These are phyloP conservation scores for Trametes versicolor DNA, from an alignment of 1,284 basidiomycete species.

Conservation along the genomic window DNA sequence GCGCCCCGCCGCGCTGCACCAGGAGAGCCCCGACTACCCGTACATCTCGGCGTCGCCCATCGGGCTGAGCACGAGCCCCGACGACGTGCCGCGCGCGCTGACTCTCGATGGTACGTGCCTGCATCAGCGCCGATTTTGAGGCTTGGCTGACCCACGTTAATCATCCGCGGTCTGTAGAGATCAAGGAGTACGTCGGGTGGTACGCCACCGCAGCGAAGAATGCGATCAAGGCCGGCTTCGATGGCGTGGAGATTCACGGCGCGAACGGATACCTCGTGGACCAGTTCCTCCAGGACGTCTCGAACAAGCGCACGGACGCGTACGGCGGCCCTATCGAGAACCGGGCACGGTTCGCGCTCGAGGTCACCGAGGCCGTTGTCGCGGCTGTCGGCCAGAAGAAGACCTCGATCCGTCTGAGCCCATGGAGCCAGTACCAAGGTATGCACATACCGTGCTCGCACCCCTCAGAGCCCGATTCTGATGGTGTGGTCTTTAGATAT, in stretches of 20 bases:
- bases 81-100: slow-evolving; percentile 45
- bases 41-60: slow-evolving; percentile 54
- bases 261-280: slow-evolving; percentile 53
- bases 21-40: slow-evolving; percentile 27
- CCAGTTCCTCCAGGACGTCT: slow-evolving; percentile 53
- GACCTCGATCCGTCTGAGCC: slow-evolving; percentile 63
- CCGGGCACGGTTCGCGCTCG: slow-evolving; percentile 58
- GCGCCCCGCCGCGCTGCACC: slow-evolving; percentile 41
- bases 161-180: slow-evolving; percentile 41
- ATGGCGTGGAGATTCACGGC: slow-evolving; percentile 50
- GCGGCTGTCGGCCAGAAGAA: slow-evolving; percentile 49
- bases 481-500: slow-evolving; percentile 44
- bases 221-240: slow-evolving; percentile 57
- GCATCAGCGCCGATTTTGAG: no score
- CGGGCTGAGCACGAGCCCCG: slow-evolving; percentile 49
- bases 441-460: background rate
- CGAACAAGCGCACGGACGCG: slow-evolving; percentile 65
- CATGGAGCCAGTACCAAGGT: slow-evolving; percentile 58
- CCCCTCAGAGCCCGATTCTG: no score
- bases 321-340: slow-evolving; percentile 69
- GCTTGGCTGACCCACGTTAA: background rate
- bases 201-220: slow-evolving; percentile 53
- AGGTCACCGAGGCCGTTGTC: slow-evolving; percentile 56
- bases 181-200: slow-evolving; percentile 52
- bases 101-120: slow-evolving; percentile 41